Evolutionary conservation across 2,329 filamentous ascomycete genomes (phyloP), one percentile per base, ranked within the genome.

Genomic region (Aplosporella prunicola): DNA sequence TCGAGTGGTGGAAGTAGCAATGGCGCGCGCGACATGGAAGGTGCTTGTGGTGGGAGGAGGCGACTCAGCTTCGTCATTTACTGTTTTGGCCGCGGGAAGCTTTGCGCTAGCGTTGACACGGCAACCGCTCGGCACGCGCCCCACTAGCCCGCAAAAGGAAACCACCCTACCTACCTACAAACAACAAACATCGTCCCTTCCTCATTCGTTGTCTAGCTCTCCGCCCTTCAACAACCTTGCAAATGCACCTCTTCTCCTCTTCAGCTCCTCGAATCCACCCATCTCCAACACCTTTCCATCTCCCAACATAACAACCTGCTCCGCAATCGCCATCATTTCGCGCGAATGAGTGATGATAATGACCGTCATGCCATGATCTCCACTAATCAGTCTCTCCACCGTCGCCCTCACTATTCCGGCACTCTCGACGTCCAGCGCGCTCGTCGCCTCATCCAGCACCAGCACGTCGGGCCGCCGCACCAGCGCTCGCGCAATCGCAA

Each of bases 401-500:
- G 80, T 80, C 7, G 71, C 60, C 9, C 82, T 67, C 3, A 95
- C 71, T 2, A 70, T 60, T 3, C 69, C 69, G 0, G 83, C 78
- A 25, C 72, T 80, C 47, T 79, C 73, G 0, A 71, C 68, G 51
- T 95, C 88, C 0, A 96, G 66, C 1, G 82, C 80, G 17, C 78
- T 83, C 0, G 88, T 95, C 1, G 87, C 84, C 61, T 95, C 88
- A 49, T 96, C 89, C 2, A 95, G 63, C 2, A 95, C 71, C 11
- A 95, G 62, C 2, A 95, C 65, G 26, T 72, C 69, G 0, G 87
- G 87, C 10, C 69, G 65, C 0, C 85, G 71, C 0, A 82, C 71
- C 0, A 95, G 64, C 0, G 87, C 86, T 1, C 88, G 69, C 0
- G 88, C 86, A 43, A 95, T 87, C 14, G 78, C 79, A 2, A 95